A percentile compares a stretch with the other conserved stretches of the same genome.
These are phyloP conservation scores for Xerocomus potaroensis DNA, from an alignment of 768 basidiomycete genomes.

Conservation along the genomic window DNA sequence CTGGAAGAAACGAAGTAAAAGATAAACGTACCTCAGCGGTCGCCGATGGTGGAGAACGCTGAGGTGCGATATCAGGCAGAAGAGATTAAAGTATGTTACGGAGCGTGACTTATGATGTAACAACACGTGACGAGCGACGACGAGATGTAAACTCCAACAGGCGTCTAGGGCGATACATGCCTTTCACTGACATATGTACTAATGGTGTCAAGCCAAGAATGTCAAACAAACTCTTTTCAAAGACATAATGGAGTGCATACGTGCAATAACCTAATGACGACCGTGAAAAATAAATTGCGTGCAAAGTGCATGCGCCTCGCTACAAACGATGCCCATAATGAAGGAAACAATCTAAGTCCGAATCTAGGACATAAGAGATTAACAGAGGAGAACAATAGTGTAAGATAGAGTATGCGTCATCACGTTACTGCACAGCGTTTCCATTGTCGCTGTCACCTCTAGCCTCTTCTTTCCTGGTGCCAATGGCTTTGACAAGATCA, in stretches of 20 bases:
- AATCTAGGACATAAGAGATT: constrained; percentile 20
- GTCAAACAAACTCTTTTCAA: background rate
- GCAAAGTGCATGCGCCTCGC: constrained; percentile 19
- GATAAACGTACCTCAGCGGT: too few species aligned
- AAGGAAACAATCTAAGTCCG: constrained; percentile 24
- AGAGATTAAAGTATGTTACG: too few species aligned
- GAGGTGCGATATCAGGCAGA: too few species aligned
- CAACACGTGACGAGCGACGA: too few species aligned
- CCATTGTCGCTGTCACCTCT: constrained; percentile 8
- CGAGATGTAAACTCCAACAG: too few species aligned
- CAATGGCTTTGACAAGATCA: constrained; percentile 24
- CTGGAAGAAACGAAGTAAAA: too few species aligned
- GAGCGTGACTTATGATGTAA: too few species aligned
- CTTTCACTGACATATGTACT: constrained; percentile 6
- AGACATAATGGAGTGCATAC: constrained; percentile 16
- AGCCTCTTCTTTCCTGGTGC: constrained; percentile 28
- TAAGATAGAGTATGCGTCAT: constrained; percentile 2
- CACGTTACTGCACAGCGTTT: constrained; percentile 10
- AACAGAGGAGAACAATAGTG: constrained; percentile 5
- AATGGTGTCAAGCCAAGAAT: background rate
- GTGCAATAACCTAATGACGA: constrained; percentile 6
- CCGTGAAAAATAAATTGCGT: constrained; percentile 15
- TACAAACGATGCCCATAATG: constrained; percentile 8
- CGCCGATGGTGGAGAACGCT: too few species aligned
- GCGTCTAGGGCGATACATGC: too few species aligned